phyloP scores from a whole-genome alignment of 345 rosid genomes.

The Odontarrhena argentea region DNA sequence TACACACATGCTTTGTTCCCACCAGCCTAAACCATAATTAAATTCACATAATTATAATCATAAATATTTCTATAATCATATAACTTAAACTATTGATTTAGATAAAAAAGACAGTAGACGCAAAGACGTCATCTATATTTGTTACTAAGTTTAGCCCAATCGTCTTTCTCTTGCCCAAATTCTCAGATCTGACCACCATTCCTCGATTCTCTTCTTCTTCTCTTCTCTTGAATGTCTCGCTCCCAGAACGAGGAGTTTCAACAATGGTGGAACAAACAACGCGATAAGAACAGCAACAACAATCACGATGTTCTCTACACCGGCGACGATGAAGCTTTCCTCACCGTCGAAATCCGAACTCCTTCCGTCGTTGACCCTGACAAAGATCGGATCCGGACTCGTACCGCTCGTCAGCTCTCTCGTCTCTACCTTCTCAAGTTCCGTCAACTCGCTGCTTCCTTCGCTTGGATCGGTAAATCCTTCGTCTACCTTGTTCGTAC shows the following conservation, averaged over 20 bases:
- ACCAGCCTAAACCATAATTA: background rate
- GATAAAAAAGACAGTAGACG: background rate
- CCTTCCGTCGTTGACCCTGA: conserved; percentile 46
- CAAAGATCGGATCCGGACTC: conserved; percentile 60
- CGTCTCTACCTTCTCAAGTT: conserved; percentile 67
- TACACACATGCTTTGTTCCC: background rate
- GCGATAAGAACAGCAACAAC: conserved; percentile 48
- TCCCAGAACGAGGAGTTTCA: conserved; percentile 70
- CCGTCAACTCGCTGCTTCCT: conserved; percentile 60
- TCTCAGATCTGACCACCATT: conserved; percentile 10
- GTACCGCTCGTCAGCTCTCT: conserved; percentile 76
- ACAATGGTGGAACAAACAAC: conserved; percentile 88
- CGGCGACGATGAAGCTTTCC: conserved; percentile 38
- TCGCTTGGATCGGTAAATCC: conserved; percentile 54
- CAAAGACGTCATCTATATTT: conserved; percentile 25
- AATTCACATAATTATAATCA: background rate
- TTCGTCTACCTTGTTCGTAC: conserved; percentile 61
- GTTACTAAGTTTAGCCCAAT: conserved; percentile 40
- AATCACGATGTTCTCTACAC: conserved; percentile 33
- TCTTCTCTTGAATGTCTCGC: conserved; percentile 44
- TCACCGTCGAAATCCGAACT: conserved; percentile 59
- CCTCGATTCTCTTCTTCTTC: conserved; percentile 7
- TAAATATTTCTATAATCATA: no score
- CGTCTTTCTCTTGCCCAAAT: conserved; percentile 22
- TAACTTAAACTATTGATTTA: background rate